Percentiles rank a stretch among this genome's conserved stretches.
Conservation (phyloP, 2,329 filamentous ascomycete genomes). For the Clarireedia hainanense region DNA sequence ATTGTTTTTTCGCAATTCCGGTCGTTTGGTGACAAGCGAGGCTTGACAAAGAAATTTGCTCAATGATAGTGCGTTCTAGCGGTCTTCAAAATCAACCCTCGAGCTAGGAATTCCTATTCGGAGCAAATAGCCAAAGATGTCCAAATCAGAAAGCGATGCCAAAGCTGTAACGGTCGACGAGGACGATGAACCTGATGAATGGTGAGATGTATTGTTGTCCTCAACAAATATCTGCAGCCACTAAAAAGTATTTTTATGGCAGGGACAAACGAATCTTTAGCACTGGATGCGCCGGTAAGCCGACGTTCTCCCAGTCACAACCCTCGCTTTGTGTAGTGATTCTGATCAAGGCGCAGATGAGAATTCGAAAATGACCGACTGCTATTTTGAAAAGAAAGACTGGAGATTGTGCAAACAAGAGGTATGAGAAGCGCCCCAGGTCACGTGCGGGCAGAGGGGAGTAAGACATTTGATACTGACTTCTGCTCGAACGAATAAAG, state of each 20-base stretch:
- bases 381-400: conserved; percentile 92
- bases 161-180: conserved; percentile 38
- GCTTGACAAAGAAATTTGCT: neutral
- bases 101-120: neutral
- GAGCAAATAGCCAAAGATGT: conserved; percentile 20
- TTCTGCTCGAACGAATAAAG: conserved; percentile 38
- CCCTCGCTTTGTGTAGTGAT: neutral
- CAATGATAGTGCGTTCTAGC: neutral
- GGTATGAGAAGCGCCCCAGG: conserved; percentile 40
- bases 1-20: conserved; percentile 35
- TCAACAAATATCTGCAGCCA: conserved; percentile 14
- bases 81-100: neutral
- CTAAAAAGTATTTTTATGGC: conserved; percentile 17
- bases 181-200: conserved; percentile 91
- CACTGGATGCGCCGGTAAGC: conserved; percentile 80
- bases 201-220: conserved; percentile 45
- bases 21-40: conserved; percentile 19
- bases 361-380: conserved; percentile 86
- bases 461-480: conserved; percentile 10
- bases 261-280: conserved; percentile 98
- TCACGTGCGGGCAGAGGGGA: conserved; percentile 1
- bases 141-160: conserved; percentile 25
- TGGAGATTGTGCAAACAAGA: conserved; percentile 85
- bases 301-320: neutral
- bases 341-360: conserved; percentile 51